phyloP scores from a whole-genome alignment of 306 rosid species.

The Abrus precatorius region DNA sequence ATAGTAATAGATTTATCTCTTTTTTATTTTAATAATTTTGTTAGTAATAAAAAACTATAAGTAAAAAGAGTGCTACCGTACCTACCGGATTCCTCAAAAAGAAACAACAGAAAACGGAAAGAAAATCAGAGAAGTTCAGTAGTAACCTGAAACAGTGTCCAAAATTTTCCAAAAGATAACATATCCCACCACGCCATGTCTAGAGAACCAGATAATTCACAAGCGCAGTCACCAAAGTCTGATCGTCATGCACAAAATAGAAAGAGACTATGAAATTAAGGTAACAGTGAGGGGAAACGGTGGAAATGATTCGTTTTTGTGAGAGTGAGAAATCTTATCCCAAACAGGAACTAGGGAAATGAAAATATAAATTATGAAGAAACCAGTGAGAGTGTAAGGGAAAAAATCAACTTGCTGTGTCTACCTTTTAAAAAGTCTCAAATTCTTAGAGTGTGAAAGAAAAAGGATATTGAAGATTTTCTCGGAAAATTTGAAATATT shows the following conservation, averaged over 20 bases:
- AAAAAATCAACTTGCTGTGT: slow-evolving; percentile 28
- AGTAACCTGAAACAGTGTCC: slow-evolving; percentile 47
- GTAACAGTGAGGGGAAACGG: background rate
- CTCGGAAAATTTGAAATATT: slow-evolving; percentile 11
- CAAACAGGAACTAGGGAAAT: slow-evolving; percentile 14
- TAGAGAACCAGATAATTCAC: background rate
- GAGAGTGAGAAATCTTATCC: slow-evolving; percentile 40
- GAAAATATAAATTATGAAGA: background rate
- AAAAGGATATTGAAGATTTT: background rate
- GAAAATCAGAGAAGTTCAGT: slow-evolving; percentile 33
- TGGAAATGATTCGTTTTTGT: background rate
- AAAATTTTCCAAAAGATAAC: slow-evolving; percentile 40
- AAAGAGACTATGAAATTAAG: slow-evolving; percentile 25
- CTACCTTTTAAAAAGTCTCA: slow-evolving; percentile 36
- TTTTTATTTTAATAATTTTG: background rate
- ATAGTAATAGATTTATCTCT: background rate
- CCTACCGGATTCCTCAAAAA: background rate
- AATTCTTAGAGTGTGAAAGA: background rate
- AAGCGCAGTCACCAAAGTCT: slow-evolving; percentile 29
- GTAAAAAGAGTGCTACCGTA: background rate
- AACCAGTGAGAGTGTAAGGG: background rate
- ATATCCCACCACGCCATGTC: slow-evolving; percentile 51
- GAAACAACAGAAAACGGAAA: slow-evolving; percentile 7
- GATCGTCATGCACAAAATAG: slow-evolving; percentile 14
- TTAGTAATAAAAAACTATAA: background rate